phyloP scores from a whole-genome alignment of 495 filamentous ascomycete genomes.

The Cryomyces antarcticus region DNA sequence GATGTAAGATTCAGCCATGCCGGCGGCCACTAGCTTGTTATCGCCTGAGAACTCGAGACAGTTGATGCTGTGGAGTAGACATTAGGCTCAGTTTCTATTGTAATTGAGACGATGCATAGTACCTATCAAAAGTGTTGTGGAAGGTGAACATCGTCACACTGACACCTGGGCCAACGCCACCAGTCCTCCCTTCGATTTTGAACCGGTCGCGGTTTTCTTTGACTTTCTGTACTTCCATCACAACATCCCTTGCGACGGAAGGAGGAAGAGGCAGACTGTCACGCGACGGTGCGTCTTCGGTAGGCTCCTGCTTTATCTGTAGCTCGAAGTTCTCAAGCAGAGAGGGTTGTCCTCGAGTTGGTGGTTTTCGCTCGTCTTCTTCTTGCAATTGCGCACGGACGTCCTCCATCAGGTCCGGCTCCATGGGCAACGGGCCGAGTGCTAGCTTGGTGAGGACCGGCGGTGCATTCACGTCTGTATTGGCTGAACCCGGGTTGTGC shows the following conservation, averaged over 20 bases:
- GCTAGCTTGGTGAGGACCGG: constrained; percentile 36
- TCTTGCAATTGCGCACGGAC: constrained; percentile 67
- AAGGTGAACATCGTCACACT: constrained; percentile 94
- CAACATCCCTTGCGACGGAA: constrained; percentile 67
- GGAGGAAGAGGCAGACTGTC: constrained; percentile 67
- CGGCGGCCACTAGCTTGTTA: constrained; percentile 60
- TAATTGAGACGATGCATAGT: constrained; percentile 2
- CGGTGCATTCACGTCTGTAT: constrained; percentile 45
- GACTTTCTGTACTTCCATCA: constrained; percentile 87
- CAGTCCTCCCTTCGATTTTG: constrained; percentile 57
- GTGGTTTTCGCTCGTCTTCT: constrained; percentile 51
- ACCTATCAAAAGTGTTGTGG: constrained; percentile 86
- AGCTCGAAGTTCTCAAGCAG: constrained; percentile 64
- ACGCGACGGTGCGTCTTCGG: constrained; percentile 58
- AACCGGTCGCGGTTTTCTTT: constrained; percentile 83
- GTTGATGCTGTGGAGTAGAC: constrained; percentile 38
- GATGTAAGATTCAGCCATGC: constrained; percentile 84
- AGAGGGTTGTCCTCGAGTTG: constrained; percentile 37
- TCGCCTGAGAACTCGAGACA: constrained; percentile 90
- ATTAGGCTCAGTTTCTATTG: constrained; percentile 10
- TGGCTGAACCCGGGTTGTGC: constrained; percentile 66
- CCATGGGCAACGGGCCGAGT: constrained; percentile 64
- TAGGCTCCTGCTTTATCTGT: constrained; percentile 75
- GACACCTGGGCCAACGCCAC: constrained; percentile 57
- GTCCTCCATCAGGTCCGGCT: constrained; percentile 55